Conservation (phyloP, 345 rosid genomes). For the Angophora floribunda region DNA sequence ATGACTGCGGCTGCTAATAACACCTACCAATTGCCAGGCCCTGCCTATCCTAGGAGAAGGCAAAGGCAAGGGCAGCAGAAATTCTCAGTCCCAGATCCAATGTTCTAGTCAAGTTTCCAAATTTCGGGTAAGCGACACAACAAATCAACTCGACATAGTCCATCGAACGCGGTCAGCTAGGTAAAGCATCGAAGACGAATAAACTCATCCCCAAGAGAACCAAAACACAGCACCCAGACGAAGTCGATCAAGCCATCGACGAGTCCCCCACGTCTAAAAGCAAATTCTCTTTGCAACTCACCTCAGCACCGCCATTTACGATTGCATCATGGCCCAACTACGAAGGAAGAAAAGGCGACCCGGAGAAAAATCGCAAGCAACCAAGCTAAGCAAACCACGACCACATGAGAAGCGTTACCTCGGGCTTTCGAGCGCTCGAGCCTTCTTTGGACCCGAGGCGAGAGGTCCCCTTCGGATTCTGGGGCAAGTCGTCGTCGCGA, state of each 20-base stretch:
- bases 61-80: not conserved
- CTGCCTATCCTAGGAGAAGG: not conserved
- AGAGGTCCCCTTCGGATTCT: slow-evolving; percentile 21
- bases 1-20: not conserved
- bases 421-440: slow-evolving; percentile 9
- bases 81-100: not conserved
- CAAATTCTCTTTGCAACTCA: not conserved
- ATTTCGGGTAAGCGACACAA: not conserved
- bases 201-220: not conserved
- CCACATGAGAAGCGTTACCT: not conserved
- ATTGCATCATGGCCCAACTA: not conserved
- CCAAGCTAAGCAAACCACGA: not conserved
- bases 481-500: slow-evolving; percentile 19
- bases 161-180: not conserved
- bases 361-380: not conserved
- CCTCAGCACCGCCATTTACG: not conserved
- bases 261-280: not conserved
- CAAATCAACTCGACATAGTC: not conserved
- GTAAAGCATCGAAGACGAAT: not conserved
- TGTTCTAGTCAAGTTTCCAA: not conserved
- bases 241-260: not conserved
- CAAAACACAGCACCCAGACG: not conserved
- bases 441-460: slow-evolving; percentile 3
- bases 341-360: not conserved
- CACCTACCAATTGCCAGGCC: not conserved